Evolutionary conservation across 1,284 basidiomycete species (phyloP), one percentile per base, ranked within the genome.

Genomic region (Ceratobasidium sp.): DNA sequence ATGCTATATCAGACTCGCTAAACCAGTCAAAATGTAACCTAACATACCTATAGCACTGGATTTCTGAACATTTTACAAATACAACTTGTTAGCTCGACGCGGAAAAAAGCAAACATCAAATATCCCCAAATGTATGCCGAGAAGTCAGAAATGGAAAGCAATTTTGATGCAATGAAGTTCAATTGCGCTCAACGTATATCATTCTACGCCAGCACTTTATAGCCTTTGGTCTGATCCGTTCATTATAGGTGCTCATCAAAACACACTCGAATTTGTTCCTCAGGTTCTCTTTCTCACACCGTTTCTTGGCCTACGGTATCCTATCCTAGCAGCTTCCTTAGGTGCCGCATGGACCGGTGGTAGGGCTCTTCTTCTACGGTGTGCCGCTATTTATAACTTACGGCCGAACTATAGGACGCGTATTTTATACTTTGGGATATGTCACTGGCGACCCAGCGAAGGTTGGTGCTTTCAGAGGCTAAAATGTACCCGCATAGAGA

Each of bases 111-210:
- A 20, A 69, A 69, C 1, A 66, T 79, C 52, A 59, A 65, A 17
- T 79, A 77, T 38, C 78, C 78, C n/a, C 78, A 74, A 23, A 42
- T 79, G 48, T 80, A 80, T 65, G 79, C 79, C 26, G 78, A 78
- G 52, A 79, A 78, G 42, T 74, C 54, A 17, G 65, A 79, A 57
- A 50, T 68, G 61, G 78, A 79, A 17, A 70, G 75, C 26, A 61
- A 44, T 38, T 40, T 46, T 28, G 78, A 77, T 2, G 79, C 79
- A 9, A 33, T 80, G 42, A 69, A 46, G 17, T 79, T 71, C 56
- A 79, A 79, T 52, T 79, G 78, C 42, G 78, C 78, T 67, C 78
- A 79, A 54, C 78, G 78, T 75, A 52, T 23, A 23, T n/a, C 50
- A n/a, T 23, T 17, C n/a, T 52, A 7, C 10, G 20, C 5, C 20